Evolutionary conservation across 225 moss, liverwort and hornwort genomes (phyloP), one percentile per base, ranked within the genome.

Genomic region (Marchantia paleacea): DNA sequence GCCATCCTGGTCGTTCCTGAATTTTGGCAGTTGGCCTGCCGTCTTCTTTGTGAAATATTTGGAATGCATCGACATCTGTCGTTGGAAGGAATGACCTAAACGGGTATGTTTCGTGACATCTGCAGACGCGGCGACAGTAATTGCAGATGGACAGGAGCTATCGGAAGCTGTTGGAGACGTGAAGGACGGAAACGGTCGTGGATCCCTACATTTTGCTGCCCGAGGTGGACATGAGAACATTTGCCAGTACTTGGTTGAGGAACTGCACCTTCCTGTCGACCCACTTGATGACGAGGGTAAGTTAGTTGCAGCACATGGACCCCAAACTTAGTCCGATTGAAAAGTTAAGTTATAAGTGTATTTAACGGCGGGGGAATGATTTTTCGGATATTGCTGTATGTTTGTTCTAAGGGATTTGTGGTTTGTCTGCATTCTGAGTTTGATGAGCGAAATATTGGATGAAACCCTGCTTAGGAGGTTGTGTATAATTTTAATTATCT

Each of bases 131-230:
- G 93, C 93, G 10, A 85, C 74, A 61, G 69, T 73, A 53, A 74
- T 99, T 73, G 86, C 88, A 24, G 92, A 91, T 60, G 93, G 93
- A 83, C 82, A 99, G 0, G 97, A 93, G 69, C 72, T 92, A 66
- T 86, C 76, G 20, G n/a, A 88, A 75, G 90, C 92, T 22, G 69
- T 99, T 69, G 80, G 82, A 68, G 90, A 86, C 78, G 91, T 99
- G 26, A 95, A 91, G 80, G 97, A 99, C 89, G 97, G 85, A 74
- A 95, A 99, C 78, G 92, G 90, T 75, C 93, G 97, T 29, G 95
- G 97, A 18, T 82, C 93, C 55, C 85, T 95, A 64, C 95, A 95
- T 82, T 99, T 99, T 74, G 97, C 95, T 69, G 92, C 97, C 31
- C 87, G 92, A 13, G 89, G 93, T 55, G 97, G 95, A 30, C 88